A percentile compares a stretch with the other conserved stretches of the same genome.
Conservation (phyloP, 2,329 filamentous ascomycete species). For the Arthrobotrys musiformis region DNA sequence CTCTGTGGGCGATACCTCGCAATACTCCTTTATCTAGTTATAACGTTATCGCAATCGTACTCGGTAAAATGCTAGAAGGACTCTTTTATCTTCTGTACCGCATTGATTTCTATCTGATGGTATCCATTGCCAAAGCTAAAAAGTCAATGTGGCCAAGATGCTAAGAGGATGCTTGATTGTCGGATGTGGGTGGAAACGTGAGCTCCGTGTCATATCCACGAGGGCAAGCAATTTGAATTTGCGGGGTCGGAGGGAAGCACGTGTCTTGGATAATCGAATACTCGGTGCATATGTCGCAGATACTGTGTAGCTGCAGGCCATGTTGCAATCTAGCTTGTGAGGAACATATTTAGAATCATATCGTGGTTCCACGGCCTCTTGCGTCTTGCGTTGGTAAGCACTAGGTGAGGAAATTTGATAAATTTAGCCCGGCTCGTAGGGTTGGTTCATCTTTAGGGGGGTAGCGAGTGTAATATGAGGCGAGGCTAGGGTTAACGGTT, state of each 20-base stretch:
- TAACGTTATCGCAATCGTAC: not conserved
- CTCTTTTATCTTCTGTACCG: not conserved
- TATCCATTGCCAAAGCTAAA: not conserved
- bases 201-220: not conserved
- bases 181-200: not conserved
- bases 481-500: no score
- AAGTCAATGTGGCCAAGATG: not conserved
- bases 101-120: not conserved
- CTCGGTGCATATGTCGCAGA: not conserved
- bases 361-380: not conserved
- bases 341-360: slow-evolving; percentile 9
- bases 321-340: slow-evolving; percentile 1
- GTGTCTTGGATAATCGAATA: not conserved
- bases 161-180: slow-evolving; percentile 8
- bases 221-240: not conserved
- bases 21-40: not conserved
- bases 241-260: not conserved
- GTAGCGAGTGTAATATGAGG: no score
- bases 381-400: not conserved
- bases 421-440: no score
- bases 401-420: no score
- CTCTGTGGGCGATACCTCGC: not conserved
- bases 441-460: no score
- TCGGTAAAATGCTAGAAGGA: not conserved
- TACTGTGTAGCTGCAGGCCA: not conserved